These are phyloP conservation scores for Lyophyllum decastes DNA, from an alignment of 768 basidiomycete genomes.

Conservation along the genomic window DNA sequence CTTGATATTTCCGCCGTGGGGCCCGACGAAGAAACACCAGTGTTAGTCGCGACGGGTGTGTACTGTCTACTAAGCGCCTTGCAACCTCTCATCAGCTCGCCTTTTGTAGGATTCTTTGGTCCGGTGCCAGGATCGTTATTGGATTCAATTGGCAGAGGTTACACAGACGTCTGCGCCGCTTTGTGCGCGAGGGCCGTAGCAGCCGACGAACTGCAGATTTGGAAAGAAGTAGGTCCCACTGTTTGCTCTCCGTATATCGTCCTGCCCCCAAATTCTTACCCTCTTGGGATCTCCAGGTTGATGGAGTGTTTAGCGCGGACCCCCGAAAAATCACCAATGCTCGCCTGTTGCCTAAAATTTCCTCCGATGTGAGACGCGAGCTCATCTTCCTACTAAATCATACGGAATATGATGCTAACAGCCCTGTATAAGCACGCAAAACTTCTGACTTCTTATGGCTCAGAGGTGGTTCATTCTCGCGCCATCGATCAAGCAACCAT, in stretches of 20 bases:
- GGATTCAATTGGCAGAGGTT: slow-evolving; percentile 9
- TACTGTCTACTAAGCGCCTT: too few relatives aligned
- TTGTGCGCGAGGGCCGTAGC: slow-evolving; percentile 9
- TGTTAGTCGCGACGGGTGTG: too few relatives aligned
- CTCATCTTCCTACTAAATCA: too few relatives aligned
- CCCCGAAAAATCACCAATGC: too few relatives aligned
- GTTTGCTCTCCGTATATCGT: background rate
- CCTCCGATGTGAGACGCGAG: too few relatives aligned
- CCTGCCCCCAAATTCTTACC: too few relatives aligned
- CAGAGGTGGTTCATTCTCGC: slow-evolving; percentile 9
- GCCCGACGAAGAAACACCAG: too few relatives aligned
- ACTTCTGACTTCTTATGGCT: slow-evolving; percentile 11
- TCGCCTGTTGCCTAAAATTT: too few relatives aligned
- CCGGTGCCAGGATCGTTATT: slow-evolving; percentile 7
- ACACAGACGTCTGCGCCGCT: slow-evolving; percentile 12
- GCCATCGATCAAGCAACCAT: slow-evolving; percentile 8
- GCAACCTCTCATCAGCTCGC: too few relatives aligned
- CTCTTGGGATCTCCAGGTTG: too few relatives aligned
- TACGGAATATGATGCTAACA: background rate
- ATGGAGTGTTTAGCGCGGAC: too few relatives aligned
- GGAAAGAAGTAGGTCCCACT: slow-evolving; percentile 8
- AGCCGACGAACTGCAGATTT: slow-evolving; percentile 9
- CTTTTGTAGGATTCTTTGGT: slow-evolving; percentile 9
- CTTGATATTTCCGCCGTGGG: too few relatives aligned
- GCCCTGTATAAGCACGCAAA: slow-evolving; percentile 6